Percentiles rank a stretch among this genome's conserved stretches.
phyloP scores from a whole-genome alignment of 176 grass and related monocot species.

The Raddia guianensis region DNA sequence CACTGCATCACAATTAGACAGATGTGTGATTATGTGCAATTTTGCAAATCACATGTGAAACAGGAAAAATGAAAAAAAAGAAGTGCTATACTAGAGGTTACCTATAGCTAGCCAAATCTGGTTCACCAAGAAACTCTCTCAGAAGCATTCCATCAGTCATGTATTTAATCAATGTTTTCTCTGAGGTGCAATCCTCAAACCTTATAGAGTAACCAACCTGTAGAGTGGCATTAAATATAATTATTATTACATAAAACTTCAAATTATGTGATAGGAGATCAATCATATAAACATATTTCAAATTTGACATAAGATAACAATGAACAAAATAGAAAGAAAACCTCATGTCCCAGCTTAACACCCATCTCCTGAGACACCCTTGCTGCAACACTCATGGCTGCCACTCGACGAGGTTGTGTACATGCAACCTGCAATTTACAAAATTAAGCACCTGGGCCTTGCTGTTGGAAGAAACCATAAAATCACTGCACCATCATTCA shows the following conservation, averaged over 20 bases:
- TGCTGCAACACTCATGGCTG: slow-evolving; percentile 95
- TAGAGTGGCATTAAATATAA: slow-evolving; percentile 32
- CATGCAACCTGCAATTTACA: slow-evolving; percentile 76
- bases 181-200: slow-evolving; percentile 98
- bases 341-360: slow-evolving; percentile 95
- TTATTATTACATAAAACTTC: slow-evolving; percentile 30
- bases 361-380: slow-evolving; percentile 96
- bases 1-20: slow-evolving; percentile 51
- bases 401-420: slow-evolving; percentile 90
- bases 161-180: slow-evolving; percentile 95
- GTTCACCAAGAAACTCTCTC: slow-evolving; percentile 93
- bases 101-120: slow-evolving; percentile 95
- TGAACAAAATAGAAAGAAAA: slow-evolving; percentile 33
- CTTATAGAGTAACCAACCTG: slow-evolving; percentile 98
- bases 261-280: slow-evolving; percentile 22
- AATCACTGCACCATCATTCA: slow-evolving; percentile 7
- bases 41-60: slow-evolving; percentile 3
- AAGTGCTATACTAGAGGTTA: slow-evolving; percentile 22
- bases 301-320: slow-evolving; percentile 8
- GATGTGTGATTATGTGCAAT: slow-evolving; percentile 16
- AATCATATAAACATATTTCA: background rate
- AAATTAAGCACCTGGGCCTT: slow-evolving; percentile 25
- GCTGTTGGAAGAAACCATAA: background rate
- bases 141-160: slow-evolving; percentile 99
- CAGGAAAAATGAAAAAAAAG: background rate